A percentile compares a stretch with the other conserved stretches of the same genome.
phyloP scores from a whole-genome alignment of 257 asterid genomes.

The Scutellaria minor region DNA sequence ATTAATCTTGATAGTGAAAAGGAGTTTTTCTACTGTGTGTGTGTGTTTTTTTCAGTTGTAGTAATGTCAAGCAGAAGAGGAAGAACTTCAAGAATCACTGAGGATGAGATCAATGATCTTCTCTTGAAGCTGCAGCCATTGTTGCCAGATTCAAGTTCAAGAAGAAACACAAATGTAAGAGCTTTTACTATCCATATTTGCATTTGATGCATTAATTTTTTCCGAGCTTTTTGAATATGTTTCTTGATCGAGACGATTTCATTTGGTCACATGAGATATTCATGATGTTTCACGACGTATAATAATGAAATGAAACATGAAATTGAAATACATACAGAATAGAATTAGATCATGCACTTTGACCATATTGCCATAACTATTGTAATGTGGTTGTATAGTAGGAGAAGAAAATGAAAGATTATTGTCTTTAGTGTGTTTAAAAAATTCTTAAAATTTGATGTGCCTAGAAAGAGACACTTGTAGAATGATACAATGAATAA shows the following conservation, averaged over 20 bases:
- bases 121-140: constrained; percentile 56
- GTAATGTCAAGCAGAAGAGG: constrained; percentile 59
- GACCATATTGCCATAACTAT: background rate
- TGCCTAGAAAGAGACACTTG: constrained; percentile 11
- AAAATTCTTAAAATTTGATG: background rate
- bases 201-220: too few relatives aligned
- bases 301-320: background rate
- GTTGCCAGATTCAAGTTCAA: constrained; percentile 58
- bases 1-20: background rate
- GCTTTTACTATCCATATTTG: too few relatives aligned
- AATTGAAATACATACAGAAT: background rate
- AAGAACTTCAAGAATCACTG: constrained; percentile 48
- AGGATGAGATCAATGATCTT: constrained; percentile 70
- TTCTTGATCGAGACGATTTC: background rate
- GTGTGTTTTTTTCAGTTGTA: constrained; percentile 12
- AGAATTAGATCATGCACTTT: background rate
- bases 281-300: background rate
- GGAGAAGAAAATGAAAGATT: background rate
- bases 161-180: constrained; percentile 28
- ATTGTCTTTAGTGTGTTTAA: background rate
- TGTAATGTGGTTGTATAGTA: background rate
- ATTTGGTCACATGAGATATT: background rate
- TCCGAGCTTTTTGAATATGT: background rate
- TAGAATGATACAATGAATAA: background rate
- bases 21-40: background rate